A percentile compares a stretch with the other conserved stretches of the same genome.
Conservation (phyloP, 331 rosid genomes). For the Malus hybrid region DNA sequence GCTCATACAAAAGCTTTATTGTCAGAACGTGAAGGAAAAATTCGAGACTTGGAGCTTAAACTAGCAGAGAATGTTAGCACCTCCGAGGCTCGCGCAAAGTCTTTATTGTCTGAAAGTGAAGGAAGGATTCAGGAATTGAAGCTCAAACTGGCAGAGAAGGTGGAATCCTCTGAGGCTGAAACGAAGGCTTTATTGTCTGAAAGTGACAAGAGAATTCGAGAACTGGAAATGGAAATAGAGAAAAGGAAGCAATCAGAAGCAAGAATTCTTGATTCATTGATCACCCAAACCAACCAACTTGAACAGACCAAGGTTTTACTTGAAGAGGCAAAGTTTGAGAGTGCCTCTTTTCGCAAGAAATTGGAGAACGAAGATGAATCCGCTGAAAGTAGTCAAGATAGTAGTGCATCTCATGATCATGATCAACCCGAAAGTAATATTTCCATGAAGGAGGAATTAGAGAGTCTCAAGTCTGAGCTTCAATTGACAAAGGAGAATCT, state of each 20-base stretch:
- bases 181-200: constrained; percentile 9
- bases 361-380: constrained; percentile 18
- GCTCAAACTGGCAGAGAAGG: constrained; percentile 1
- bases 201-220: constrained; percentile 11
- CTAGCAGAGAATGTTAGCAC: neutral
- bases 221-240: constrained; percentile 41
- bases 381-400: neutral
- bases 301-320: constrained; percentile 47
- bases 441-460: neutral
- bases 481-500: constrained; percentile 12
- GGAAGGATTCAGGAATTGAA: constrained; percentile 23
- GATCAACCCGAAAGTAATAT: neutral
- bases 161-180: constrained; percentile 6
- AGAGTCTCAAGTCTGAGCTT: constrained; percentile 12
- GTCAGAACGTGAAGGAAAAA: neutral
- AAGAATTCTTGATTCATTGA: constrained; percentile 45
- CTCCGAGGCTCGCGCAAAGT: neutral
- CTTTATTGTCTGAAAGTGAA: constrained; percentile 17
- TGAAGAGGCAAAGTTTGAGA: constrained; percentile 56
- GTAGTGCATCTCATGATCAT: neutral
- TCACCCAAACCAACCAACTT: constrained; percentile 49
- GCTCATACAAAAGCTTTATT: neutral
- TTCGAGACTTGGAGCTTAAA: neutral
- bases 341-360: constrained; percentile 33
- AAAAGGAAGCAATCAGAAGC: constrained; percentile 46